Evolutionary conservation across 306 rosid genomes (phyloP).

Genomic region (Canavalia gladiata): DNA sequence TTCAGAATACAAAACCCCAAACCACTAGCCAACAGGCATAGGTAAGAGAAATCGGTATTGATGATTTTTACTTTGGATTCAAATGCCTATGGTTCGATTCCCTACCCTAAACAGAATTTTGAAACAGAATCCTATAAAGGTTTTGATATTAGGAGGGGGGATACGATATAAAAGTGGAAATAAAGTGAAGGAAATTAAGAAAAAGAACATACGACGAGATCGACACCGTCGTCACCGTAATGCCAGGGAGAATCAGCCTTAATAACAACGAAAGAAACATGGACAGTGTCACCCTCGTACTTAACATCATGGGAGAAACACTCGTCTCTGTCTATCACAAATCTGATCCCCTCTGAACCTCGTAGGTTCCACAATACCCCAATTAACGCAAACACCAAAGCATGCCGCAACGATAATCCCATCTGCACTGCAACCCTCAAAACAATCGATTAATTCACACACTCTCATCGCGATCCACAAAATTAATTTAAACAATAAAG

Average conservation of each 20-base stretch:
- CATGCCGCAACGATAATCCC: slow-evolving; percentile 52
- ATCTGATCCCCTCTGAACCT: slow-evolving; percentile 72
- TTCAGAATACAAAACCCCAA: slow-evolving; percentile 21
- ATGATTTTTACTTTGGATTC: neutral
- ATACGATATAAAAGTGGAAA: neutral
- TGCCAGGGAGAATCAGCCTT: slow-evolving; percentile 87
- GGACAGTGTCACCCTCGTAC: slow-evolving; percentile 88
- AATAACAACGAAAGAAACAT: slow-evolving; percentile 87
- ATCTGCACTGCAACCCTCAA: slow-evolving; percentile 47
- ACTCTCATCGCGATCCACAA: neutral
- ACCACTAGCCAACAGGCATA: neutral
- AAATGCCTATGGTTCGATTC: neutral
- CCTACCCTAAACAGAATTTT: neutral
- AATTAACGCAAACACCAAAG: slow-evolving; percentile 51
- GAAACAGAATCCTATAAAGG: neutral
- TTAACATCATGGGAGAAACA: slow-evolving; percentile 83
- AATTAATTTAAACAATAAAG: neutral
- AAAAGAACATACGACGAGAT: slow-evolving; percentile 75
- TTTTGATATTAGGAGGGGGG: too few species aligned
- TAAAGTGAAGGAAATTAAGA: neutral
- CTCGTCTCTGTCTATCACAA: slow-evolving; percentile 86
- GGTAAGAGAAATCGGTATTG: neutral
- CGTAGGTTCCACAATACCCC: slow-evolving; percentile 50
- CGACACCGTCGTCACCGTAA: slow-evolving; percentile 70
- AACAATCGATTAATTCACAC: neutral